Base-by-base conservation (phyloP, 306 rosid genomes). In the Glycine soja region DNA sequence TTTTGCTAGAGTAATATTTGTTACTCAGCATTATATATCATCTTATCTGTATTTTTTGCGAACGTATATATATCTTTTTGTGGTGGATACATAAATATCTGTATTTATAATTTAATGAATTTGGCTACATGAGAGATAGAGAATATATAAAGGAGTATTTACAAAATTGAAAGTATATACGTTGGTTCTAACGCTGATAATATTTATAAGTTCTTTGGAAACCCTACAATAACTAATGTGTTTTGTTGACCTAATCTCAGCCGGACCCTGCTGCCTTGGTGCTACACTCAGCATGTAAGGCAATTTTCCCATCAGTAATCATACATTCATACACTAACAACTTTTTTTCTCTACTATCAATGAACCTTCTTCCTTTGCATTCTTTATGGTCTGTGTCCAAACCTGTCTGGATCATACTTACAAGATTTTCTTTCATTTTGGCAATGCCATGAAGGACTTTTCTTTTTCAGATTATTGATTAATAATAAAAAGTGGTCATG, bases 161-260 rank as follows among this genome's bases (percentile, higher is more conserved):
- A 85, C 79, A 84, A 65, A 80, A 81, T 75, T 78, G 81, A 81
- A 82, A 38, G 4, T 38, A 70, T 80, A 5, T 65, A 79, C 89
- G 86, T 71, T 70, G 36, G 45, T 62, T 83, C n/a, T 81, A 38
- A 77, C n/a, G 45, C 84, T 77, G 52, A 83, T 67, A 66, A 79
- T 74, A 56, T 61, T 82, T 74, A 19, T 46, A 50, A 71, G 38
- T 75, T 68, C 30, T 70, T 46, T 71, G 74, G 71, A 84, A 79
- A 65, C 79, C 74, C 79, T 50, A 58, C 51, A 45, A 87, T 73
- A 70, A 80, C 81, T 75, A 9, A 78, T 71, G 16, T 78, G 19
- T 47, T 53, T 36, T 62, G 79, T 79, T 82, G 82, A 81, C 80
- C 76, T 58, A n/a, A 70, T 85, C 80, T 81, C 72, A 79, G 80